Base-by-base conservation (phyloP, 306 rosid genomes). In the apple (Malus domestica) region DNA sequence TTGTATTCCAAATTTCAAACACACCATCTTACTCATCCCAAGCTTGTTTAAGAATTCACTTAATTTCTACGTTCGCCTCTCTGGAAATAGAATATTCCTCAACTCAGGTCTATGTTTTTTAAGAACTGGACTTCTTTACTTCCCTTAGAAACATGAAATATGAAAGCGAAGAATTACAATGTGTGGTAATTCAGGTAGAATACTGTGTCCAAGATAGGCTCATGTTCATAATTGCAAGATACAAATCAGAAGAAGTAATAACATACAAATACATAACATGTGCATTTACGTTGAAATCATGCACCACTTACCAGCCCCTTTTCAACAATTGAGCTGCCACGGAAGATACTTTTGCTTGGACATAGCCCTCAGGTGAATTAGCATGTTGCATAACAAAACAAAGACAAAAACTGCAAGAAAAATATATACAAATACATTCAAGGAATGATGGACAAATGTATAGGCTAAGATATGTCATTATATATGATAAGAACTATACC, bases 311-410 rank as follows among this genome's bases (percentile, higher is more conserved):
- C 98, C 98, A 94, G 76, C 95, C 98, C 88, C 98, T 90, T 89
- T 94, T 94, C 89, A 94, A 84, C 85, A 94, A 85, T 80, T 92
- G 98, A 81, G 95, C 84, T 77, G 98, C 97, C 78, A 94, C 97
- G 19, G 97, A 89, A 79, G 98, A 89, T 76, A 92, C 95, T 87
- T 94, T 94, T 74, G 80, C 86, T 86, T 90, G 96, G 76, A 94
- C 97, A 84, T 81, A 94, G 67, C 88, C 82, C 82, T 92, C 96
- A 5, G 89, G 85, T 79, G 91, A 90, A 78, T 82, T 86, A 65
- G 97, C 97, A 79, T 90, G 95, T 78, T 91, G 95, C 98, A 94
- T 86, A 33, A 77, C 78, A 81, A 81, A 91, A 85, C 89, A 80
- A 63, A 94, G 80, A 84, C 98, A 94, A 85, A 94, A 94, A 78